A percentile compares a stretch with the other conserved stretches of the same genome.
phyloP scores from a whole-genome alignment of 345 rosid genomes.

The Gossypium anomalum region DNA sequence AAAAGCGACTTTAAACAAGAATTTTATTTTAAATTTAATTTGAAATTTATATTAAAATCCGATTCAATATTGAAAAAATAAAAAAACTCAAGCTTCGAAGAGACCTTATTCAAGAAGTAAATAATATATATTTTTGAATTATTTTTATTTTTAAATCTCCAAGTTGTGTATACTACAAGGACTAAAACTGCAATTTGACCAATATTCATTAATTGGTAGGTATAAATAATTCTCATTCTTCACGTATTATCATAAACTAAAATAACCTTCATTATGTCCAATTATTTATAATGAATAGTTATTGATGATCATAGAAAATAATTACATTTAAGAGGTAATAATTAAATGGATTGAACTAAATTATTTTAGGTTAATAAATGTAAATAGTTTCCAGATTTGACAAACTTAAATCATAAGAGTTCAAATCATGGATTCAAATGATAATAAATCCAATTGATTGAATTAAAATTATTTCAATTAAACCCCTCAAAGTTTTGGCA shows the following conservation, averaged over 20 bases:
- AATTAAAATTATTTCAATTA: background rate
- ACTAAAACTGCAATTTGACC: background rate
- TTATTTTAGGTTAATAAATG: background rate
- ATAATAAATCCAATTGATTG: background rate
- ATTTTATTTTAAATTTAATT: too few species aligned
- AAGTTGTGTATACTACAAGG: too few species aligned
- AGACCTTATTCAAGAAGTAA: too few species aligned
- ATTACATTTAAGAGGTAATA: background rate
- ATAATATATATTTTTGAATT: too few species aligned
- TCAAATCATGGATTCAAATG: background rate
- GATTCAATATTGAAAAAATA: too few species aligned
- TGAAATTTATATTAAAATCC: fast-evolving
- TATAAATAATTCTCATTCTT: background rate
- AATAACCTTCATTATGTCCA: background rate
- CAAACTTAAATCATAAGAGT: too few species aligned
- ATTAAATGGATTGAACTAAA: background rate
- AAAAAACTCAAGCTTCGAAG: too few species aligned
- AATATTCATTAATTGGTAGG: background rate
- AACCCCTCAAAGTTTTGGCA: background rate
- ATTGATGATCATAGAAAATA: background rate
- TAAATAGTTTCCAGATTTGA: background rate
- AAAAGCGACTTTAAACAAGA: too few species aligned
- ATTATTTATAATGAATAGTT: background rate
- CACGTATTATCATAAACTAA: background rate
- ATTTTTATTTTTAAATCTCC: too few species aligned